These are phyloP conservation scores for Ceraceosorus guamensis DNA, from an alignment of 1,284 basidiomycete species.

Conservation along the genomic window DNA sequence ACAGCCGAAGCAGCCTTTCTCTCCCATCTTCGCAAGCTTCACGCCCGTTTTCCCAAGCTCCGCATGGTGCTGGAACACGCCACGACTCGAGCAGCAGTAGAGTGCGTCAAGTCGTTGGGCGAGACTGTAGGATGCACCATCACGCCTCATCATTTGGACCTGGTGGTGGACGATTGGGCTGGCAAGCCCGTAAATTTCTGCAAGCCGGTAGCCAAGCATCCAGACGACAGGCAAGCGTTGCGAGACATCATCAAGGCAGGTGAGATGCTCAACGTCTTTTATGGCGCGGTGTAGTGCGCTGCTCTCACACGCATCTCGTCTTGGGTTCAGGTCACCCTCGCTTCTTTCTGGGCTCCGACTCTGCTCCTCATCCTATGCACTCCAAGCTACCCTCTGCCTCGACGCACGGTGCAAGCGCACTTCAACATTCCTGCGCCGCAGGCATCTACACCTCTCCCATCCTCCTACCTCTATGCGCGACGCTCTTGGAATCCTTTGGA, in stretches of 20 bases:
- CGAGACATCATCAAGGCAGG: constrained; percentile 62
- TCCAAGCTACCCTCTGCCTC: constrained; percentile 61
- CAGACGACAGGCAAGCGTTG: constrained; percentile 79
- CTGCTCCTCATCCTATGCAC: constrained; percentile 80
- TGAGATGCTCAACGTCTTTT: constrained; percentile 4
- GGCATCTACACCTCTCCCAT: constrained; percentile 46
- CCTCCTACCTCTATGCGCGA: constrained; percentile 44
- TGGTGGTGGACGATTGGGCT: constrained; percentile 96
- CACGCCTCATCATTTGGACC: constrained; percentile 88
- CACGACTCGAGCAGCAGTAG: constrained; percentile 92
- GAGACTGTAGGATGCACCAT: constrained; percentile 91
- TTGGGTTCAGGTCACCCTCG: constrained; percentile 67
- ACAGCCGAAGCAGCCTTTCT: constrained; percentile 91
- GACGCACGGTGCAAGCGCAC: constrained; percentile 10
- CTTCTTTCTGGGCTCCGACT: constrained; percentile 97
- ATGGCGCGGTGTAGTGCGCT: not conserved
- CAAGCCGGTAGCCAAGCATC: constrained; percentile 96
- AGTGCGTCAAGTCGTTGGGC: constrained; percentile 53
- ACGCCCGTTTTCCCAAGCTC: constrained; percentile 77
- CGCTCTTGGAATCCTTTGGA: constrained; percentile 44
- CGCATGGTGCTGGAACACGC: constrained; percentile 98
- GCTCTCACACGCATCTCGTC: not conserved
- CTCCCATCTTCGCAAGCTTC: constrained; percentile 75
- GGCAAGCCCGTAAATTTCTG: constrained; percentile 94
- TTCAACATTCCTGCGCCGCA: constrained; percentile 36